phyloP scores from a whole-genome alignment of 78 protist genomes.

The Polysphondylium violaceum region DNA sequence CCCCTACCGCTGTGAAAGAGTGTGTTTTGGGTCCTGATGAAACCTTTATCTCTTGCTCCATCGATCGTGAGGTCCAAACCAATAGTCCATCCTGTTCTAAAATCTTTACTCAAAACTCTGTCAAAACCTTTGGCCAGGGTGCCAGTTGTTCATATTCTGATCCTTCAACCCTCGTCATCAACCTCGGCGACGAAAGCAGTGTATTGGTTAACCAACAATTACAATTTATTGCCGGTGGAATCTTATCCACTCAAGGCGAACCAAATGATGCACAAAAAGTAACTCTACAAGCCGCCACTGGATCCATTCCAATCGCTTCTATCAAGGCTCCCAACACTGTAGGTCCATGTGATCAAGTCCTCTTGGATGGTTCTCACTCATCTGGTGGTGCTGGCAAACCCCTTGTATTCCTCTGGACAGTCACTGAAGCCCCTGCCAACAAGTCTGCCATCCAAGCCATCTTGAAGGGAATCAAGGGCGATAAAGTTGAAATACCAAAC shows the following conservation, averaged over 20 bases:
- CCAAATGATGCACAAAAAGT: conserved; percentile 5
- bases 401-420: conserved; percentile 12
- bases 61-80: not conserved
- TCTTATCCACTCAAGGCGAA: conserved; percentile 34
- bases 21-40: conserved; percentile 27
- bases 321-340: conserved; percentile 39
- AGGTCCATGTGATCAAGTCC: conserved; percentile 16
- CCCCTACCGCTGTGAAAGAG: not conserved
- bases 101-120: not conserved
- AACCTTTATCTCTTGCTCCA: not conserved
- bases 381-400: conserved; percentile 18
- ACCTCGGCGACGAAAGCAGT: not conserved
- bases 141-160: conserved; percentile 11
- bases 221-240: conserved; percentile 23
- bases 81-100: not conserved
- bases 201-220: not conserved
- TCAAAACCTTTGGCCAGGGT: not conserved
- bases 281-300: conserved; percentile 13
- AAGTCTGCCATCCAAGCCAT: not conserved
- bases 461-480: not conserved
- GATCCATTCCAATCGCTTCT: not conserved
- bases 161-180: not conserved
- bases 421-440: not conserved
- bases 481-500: conserved; percentile 21
- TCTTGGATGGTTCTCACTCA: conserved; percentile 44